These are phyloP conservation scores for Cordyceps farinosa DNA, from an alignment of 2,329 filamentous ascomycete species.

Conservation along the genomic window DNA sequence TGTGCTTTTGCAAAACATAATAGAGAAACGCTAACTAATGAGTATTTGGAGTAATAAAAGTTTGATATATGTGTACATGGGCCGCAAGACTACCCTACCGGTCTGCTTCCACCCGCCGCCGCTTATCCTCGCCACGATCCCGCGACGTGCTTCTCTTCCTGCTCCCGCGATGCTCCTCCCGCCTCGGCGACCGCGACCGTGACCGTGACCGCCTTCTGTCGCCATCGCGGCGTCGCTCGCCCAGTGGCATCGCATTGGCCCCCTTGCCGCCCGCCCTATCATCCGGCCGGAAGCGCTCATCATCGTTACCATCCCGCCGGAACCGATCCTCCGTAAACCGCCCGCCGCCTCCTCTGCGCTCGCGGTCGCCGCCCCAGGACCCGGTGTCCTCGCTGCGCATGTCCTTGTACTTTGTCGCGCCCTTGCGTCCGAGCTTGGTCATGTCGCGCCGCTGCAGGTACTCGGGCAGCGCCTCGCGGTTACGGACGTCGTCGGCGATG, in stretches of 20 bases:
- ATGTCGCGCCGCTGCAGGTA: conserved; percentile 91
- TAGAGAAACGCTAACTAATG: background rate
- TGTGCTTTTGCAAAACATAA: background rate
- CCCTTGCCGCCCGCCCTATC: conserved; percentile 50
- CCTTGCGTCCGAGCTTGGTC: conserved; percentile 90
- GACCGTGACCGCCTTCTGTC: conserved; percentile 36
- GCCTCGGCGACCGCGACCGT: conserved; percentile 50
- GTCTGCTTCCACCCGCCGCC: conserved; percentile 51
- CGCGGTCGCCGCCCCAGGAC: conserved; percentile 69
- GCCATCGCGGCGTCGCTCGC: conserved; percentile 46
- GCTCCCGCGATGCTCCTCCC: conserved; percentile 42
- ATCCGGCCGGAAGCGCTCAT: conserved; percentile 44
- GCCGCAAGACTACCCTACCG: conserved; percentile 21
- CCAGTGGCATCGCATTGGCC: conserved; percentile 68
- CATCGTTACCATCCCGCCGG: conserved; percentile 62
- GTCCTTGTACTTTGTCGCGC: conserved; percentile 85
- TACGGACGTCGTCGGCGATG: conserved; percentile 78
- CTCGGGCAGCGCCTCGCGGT: conserved; percentile 80
- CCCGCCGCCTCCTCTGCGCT: conserved; percentile 35
- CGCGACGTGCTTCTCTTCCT: conserved; percentile 57
- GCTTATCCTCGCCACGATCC: conserved; percentile 57
- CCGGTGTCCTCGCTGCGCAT: conserved; percentile 89
- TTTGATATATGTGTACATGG: background rate
- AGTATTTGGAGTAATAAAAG: background rate
- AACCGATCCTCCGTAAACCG: conserved; percentile 61